Evolutionary conservation across 768 basidiomycete genomes (phyloP), one percentile per base, ranked within the genome.

Genomic region (Obba rivulosa): DNA sequence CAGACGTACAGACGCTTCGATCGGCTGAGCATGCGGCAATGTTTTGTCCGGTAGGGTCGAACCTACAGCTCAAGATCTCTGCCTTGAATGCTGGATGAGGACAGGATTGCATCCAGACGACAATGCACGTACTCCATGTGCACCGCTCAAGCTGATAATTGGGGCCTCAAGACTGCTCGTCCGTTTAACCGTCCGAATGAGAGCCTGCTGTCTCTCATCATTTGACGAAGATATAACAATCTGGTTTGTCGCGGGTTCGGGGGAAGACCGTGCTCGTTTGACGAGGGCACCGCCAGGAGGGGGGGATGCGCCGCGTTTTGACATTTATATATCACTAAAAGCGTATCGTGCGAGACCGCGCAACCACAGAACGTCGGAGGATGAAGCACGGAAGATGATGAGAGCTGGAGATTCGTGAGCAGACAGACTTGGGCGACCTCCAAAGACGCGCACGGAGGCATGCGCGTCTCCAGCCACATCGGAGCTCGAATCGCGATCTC

Each of bases 131-230:
- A 94, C 89, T 42, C 82, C 77, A 69, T 96, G 92, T 4, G 92
- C 85, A 2, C 95, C 90, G 14, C 81, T 76, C 53, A 99, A 72
- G 58, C 87, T 88, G 60, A 98, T 81, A 60, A 99, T 98, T 23
- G 96, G 96, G 37, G 93, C 92, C 57, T 92, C 86, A 35, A 98
- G 77, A 56, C 79, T 85, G 67, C 89, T 92, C n/a, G 96, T 99
- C 40, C 96, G 77, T 64, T 90, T 87, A 22, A 98, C 80, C 20
- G 80, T 86, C 54, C 93, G 77, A 52, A 95, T 75, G 45, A 93
- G 79, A 18, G 83, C 88, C 62, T 89, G 88, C 65, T 76, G 79
- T 44, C 81, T 74, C 52, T 86, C 83, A 60, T 90, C 82, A 46
- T 78, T 77, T 1, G 79, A 76, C 2, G 85, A 84, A 0, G 90